Percentiles rank a stretch among this genome's conserved stretches.
phyloP scores from a whole-genome alignment of 2,329 filamentous ascomycete genomes.

The Mariannaea sp. region DNA sequence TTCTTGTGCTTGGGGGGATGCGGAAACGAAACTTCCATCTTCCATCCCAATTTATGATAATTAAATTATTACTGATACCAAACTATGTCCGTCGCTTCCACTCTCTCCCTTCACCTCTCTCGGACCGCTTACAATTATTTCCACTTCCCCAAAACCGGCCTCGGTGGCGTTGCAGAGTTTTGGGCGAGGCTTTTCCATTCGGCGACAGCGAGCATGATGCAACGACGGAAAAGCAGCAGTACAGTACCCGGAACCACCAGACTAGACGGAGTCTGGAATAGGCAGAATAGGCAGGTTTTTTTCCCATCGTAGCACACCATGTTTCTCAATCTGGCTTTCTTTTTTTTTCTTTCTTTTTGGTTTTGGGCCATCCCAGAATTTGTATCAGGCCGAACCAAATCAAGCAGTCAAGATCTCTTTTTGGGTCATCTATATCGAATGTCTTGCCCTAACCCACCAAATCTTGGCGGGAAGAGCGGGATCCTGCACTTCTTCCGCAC shows the following conservation, averaged over 20 bases:
- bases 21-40: no score
- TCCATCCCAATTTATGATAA: no score
- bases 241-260: conserved; percentile 1
- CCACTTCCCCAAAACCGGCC: background rate
- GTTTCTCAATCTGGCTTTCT: background rate
- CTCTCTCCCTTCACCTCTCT: background rate
- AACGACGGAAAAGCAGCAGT: conserved; percentile 16
- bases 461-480: conserved; percentile 10
- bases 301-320: background rate
- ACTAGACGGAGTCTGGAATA: conserved; percentile 15
- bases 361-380: background rate
- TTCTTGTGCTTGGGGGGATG: no score
- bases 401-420: background rate
- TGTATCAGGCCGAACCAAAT: background rate
- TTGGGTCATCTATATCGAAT: background rate
- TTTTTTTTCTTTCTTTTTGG: conserved; percentile 1
- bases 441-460: conserved; percentile 1
- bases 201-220: conserved; percentile 11
- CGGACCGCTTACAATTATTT: background rate
- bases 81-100: no score
- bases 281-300: conserved; percentile 5
- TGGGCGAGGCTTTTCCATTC: conserved; percentile 26
- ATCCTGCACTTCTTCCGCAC: conserved; percentile 15
- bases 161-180: conserved; percentile 37
- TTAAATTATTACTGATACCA: no score